phyloP scores from a whole-genome alignment of 768 basidiomycete genomes.

The Boletus huronensis region DNA sequence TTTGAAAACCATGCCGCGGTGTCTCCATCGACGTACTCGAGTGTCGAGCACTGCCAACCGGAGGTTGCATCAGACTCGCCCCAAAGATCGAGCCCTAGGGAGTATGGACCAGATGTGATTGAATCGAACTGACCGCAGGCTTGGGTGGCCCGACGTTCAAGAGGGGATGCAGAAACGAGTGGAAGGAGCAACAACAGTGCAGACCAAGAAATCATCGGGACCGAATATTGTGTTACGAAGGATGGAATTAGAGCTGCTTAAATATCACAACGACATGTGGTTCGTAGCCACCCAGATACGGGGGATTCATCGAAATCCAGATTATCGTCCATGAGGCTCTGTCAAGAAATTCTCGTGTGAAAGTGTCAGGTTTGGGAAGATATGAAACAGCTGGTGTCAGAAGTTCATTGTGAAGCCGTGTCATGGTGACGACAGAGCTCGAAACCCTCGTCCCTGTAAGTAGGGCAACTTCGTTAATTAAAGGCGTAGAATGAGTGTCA shows the following conservation, averaged over 20 bases:
- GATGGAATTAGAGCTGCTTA: constrained; percentile 2
- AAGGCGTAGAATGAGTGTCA: not conserved
- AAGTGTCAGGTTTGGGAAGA: not conserved
- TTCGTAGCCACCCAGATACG: not conserved
- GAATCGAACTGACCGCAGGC: constrained; percentile 51
- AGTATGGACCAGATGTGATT: constrained; percentile 44
- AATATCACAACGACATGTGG: constrained; percentile 1
- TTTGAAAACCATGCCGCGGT: constrained; percentile 49
- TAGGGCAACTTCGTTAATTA: not conserved
- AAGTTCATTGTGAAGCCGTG: not conserved
- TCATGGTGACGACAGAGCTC: not conserved
- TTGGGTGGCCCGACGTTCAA: not conserved
- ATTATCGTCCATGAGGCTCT: not conserved
- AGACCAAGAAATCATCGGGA: constrained; percentile 11
- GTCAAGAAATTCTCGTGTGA: too few relatives aligned
- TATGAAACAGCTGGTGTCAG: constrained; percentile 7
- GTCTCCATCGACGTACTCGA: constrained; percentile 41
- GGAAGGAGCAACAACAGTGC: constrained; percentile 20
- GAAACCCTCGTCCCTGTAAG: not conserved
- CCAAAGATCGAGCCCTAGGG: constrained; percentile 52
- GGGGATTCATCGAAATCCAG: too few relatives aligned
- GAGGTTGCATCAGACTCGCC: constrained; percentile 37
- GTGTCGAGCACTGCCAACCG: constrained; percentile 49
- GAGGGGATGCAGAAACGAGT: constrained; percentile 15
- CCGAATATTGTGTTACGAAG: not conserved